A percentile compares a stretch with the other conserved stretches of the same genome.
Evolutionary conservation across 2,329 filamentous ascomycete genomes (phyloP).

Genomic region (Verticillium albo-atrum): DNA sequence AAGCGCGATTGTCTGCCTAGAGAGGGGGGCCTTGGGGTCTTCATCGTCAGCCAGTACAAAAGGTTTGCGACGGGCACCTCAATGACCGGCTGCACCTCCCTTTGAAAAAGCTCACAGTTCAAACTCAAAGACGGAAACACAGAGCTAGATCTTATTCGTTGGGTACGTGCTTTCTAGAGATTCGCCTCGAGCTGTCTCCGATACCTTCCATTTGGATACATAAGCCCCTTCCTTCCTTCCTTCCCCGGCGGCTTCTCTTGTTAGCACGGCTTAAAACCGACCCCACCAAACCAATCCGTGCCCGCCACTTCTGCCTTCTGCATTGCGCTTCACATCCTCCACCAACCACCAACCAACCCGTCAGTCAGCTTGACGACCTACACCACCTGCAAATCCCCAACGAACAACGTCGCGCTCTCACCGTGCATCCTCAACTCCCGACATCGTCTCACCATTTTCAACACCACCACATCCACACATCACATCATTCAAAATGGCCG

Average conservation of each 20-base stretch:
- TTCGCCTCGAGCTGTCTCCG: not conserved
- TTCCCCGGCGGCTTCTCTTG: too few relatives aligned
- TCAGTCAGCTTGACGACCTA: not conserved
- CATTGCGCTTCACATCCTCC: not conserved
- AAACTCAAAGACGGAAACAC: not conserved
- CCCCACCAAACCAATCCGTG: slow-evolving; percentile 1
- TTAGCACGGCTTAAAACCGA: not conserved
- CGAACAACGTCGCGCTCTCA: not conserved
- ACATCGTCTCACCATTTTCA: not conserved
- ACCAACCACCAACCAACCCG: not conserved
- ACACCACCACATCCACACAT: not conserved
- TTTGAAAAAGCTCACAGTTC: not conserved
- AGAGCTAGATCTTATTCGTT: not conserved
- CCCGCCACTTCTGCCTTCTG: not conserved
- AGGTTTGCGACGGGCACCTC: not conserved
- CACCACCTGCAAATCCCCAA: not conserved
- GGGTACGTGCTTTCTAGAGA: not conserved
- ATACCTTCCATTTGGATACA: not conserved
- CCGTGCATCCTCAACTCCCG: not conserved
- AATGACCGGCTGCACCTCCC: not conserved
- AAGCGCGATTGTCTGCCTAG: not conserved
- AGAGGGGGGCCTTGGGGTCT: not conserved
- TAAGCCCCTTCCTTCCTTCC: not conserved
- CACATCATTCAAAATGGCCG: slow-evolving; percentile 25
- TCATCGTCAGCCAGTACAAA: not conserved